Evolutionary conservation across 352 stramenopile genomes (phyloP), one percentile per base, ranked within the genome.

Genomic region (Pythium sukuiense): DNA sequence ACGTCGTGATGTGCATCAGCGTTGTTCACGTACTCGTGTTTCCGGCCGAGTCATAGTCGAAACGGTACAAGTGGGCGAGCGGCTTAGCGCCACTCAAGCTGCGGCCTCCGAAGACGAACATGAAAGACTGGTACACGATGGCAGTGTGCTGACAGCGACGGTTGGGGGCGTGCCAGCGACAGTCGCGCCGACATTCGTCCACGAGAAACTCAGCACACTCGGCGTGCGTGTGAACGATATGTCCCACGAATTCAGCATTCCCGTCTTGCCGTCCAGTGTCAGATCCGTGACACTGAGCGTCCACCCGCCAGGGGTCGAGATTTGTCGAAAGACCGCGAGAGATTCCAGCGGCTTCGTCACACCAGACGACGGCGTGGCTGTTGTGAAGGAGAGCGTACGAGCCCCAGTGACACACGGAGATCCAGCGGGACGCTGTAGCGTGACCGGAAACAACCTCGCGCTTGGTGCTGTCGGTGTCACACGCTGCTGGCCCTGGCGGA

Each of bases 21-120:
- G 78, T 74, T 9, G 71, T 85, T 79, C 83, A 91, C 46, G 58
- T 55, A 48, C 76, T 59, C 35, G 60, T 18, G 45, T 68, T 55
- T 35, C 64, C 58, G 4, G 46, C 72, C 0, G 73, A 53, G 0
- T 65, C 71, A 43, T 91, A 93, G 61, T 93, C 81, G 46, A 93
- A 58, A 2, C 84, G 79, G 57, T 85, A 85, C 6, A 93, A 56
- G 63, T 93, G 82, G 6, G 67, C 73, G 24, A 88, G 43, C 14
- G 74, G 66, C 45, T 70, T 55, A 0, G 71, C 65, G n/a, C 72
- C 74, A 1, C n/a, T 41, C 6, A 69, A 72, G 27, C 59, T 81
- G 45, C 65, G 61, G 16, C 85, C 85, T 27, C 83, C 85, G 27
- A 74, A 88, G n/a, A 92, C 65, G 60, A 93, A 93, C 76, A 93